Percentiles rank a stretch among this genome's conserved stretches.
Conservation (phyloP, 768 basidiomycete species). For the Boletus rubescentipes region DNA sequence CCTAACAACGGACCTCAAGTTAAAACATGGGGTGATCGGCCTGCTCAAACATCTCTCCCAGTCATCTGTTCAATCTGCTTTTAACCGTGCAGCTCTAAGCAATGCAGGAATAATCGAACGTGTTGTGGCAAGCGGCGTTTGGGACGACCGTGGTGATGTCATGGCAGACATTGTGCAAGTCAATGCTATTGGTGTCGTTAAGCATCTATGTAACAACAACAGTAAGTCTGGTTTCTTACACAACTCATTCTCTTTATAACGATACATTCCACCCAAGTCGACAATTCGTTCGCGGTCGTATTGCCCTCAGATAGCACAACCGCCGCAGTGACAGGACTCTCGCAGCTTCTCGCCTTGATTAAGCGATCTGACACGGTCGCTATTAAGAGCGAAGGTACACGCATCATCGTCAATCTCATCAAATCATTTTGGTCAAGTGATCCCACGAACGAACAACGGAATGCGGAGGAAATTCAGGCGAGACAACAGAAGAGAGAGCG, state of each 20-base stretch:
- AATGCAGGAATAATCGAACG: slow-evolving; percentile 61
- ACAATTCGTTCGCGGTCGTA: slow-evolving; percentile 52
- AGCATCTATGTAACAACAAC: slow-evolving; percentile 80
- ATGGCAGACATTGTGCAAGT: slow-evolving; percentile 87
- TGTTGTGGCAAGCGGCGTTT: slow-evolving; percentile 64
- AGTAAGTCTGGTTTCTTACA: slow-evolving; percentile 43
- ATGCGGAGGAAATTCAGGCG: slow-evolving; percentile 36
- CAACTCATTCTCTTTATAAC: slow-evolving; percentile 32
- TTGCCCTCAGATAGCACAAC: slow-evolving; percentile 39
- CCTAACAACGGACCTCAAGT: slow-evolving; percentile 63
- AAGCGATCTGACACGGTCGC: slow-evolving; percentile 78
- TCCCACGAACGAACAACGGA: slow-evolving; percentile 27
- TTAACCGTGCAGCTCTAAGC: slow-evolving; percentile 59
- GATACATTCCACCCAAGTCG: slow-evolving; percentile 28
- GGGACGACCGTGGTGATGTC: slow-evolving; percentile 67
- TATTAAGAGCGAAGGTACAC: slow-evolving; percentile 86
- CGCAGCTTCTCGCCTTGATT: slow-evolving; percentile 71
- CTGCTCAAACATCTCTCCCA: slow-evolving; percentile 86
- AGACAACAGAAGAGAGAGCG: slow-evolving; percentile 51
- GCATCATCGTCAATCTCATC: slow-evolving; percentile 83
- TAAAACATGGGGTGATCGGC: slow-evolving; percentile 88
- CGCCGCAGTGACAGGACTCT: slow-evolving; percentile 48
- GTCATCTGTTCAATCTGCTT: slow-evolving; percentile 53
- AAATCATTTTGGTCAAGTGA: slow-evolving; percentile 72
- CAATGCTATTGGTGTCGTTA: slow-evolving; percentile 82